Percentiles rank a stretch among this genome's conserved stretches.
Evolutionary conservation across 129 eudicot species (phyloP).

Genomic region (Pulicaria dysenterica): DNA sequence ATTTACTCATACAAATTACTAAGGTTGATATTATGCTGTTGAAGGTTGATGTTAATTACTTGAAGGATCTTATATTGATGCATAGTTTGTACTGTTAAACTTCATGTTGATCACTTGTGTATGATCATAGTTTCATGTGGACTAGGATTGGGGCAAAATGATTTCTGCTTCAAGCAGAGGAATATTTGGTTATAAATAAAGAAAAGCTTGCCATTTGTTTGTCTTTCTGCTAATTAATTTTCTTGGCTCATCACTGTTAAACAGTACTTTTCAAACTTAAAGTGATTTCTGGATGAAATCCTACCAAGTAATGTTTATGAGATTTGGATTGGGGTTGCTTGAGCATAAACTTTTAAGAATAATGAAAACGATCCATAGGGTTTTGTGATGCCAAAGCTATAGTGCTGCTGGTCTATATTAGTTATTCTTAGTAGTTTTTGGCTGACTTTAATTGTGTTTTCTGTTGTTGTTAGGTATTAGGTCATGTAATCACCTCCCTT

Average conservation of each 20-base stretch:
- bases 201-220: not conserved
- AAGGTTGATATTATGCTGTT: too few species aligned
- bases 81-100: too few species aligned
- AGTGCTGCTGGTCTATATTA: too few species aligned
- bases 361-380: not conserved
- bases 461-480: not conserved
- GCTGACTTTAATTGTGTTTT: not conserved
- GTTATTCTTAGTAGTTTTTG: slow-evolving; percentile 9
- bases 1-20: too few species aligned
- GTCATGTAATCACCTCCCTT: not conserved
- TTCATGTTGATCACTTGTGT: too few species aligned
- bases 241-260: not conserved
- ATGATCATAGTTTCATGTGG: too few species aligned
- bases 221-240: not conserved
- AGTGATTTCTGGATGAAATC: not conserved
- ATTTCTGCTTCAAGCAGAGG: not conserved
- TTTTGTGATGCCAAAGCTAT: not conserved
- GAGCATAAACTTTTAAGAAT: not conserved
- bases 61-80: too few species aligned
- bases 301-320: slow-evolving; percentile 1
- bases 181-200: not conserved
- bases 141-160: not conserved
- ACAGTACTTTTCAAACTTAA: not conserved
- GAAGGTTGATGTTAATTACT: too few species aligned
- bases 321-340: not conserved